phyloP scores from a whole-genome alignment of 495 filamentous ascomycete species.

The Trichoderma erinaceum region DNA sequence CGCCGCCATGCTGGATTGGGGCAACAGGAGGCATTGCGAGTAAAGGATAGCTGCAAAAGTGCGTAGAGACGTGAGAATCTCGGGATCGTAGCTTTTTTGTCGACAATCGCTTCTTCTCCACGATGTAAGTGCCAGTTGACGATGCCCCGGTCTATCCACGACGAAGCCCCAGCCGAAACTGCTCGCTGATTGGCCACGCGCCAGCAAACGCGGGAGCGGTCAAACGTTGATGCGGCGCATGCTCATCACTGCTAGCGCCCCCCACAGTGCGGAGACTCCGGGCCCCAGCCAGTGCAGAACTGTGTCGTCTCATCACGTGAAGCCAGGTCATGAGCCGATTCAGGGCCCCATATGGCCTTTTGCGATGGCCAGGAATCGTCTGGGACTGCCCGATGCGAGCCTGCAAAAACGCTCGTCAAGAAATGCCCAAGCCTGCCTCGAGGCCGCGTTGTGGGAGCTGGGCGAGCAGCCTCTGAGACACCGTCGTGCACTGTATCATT shows the following conservation, averaged over 20 bases:
- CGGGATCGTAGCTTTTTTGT: not conserved
- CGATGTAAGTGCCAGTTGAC: not conserved
- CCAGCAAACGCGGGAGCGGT: not conserved
- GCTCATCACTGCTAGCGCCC: not conserved
- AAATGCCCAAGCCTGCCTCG: not conserved
- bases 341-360: constrained; percentile 6
- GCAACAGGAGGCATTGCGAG: constrained; percentile 44
- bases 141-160: not conserved
- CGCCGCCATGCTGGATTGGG: constrained; percentile 30
- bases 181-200: constrained; percentile 13
- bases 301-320: constrained; percentile 14
- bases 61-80: not conserved
- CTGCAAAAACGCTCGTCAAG: not conserved
- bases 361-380: not conserved
- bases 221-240: constrained; percentile 7
- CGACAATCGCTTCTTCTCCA: not conserved
- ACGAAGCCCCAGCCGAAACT: not conserved
- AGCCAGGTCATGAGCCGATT: constrained; percentile 14
- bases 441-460: constrained; percentile 1
- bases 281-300: not conserved
- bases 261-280: not conserved
- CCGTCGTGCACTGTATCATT: constrained; percentile 5
- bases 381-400: not conserved
- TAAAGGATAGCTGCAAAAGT: not conserved
- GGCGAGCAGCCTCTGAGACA: constrained; percentile 1